Conservation (phyloP, 306 rosid genomes). For the Cyclanthera cordifolia region DNA sequence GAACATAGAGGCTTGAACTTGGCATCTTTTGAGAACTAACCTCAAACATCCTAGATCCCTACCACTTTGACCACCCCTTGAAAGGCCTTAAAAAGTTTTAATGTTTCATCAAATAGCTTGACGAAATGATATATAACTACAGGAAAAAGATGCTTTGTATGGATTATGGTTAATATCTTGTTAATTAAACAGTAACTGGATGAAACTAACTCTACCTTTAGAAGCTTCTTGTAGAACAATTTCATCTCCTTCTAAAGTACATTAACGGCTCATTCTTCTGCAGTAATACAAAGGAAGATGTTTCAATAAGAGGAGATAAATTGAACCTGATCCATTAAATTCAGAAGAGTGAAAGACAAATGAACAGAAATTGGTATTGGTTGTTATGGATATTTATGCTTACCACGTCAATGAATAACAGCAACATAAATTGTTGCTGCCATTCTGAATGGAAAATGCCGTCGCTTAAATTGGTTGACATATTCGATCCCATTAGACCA, state of each 20-base stretch:
- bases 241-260: background rate
- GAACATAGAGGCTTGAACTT: background rate
- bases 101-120: background rate
- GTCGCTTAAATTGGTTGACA: background rate
- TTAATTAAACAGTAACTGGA: background rate
- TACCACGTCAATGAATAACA: slow-evolving; percentile 7
- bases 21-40: background rate
- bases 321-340: background rate
- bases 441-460: background rate
- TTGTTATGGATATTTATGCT: background rate
- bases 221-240: slow-evolving; percentile 8
- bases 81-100: background rate
- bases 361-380: background rate
- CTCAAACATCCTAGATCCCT: background rate
- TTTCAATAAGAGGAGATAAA: background rate
- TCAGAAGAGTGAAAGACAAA: background rate
- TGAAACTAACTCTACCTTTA: slow-evolving; percentile 10
- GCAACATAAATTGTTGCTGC: background rate
- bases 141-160: background rate
- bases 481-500: background rate
- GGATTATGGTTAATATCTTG: background rate
- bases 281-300: background rate
- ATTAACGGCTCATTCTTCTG: background rate
- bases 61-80: background rate
- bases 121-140: background rate